Evolutionary conservation across 2,329 filamentous ascomycete species (phyloP).

Genomic region (Akanthomyces dipterigenus): DNA sequence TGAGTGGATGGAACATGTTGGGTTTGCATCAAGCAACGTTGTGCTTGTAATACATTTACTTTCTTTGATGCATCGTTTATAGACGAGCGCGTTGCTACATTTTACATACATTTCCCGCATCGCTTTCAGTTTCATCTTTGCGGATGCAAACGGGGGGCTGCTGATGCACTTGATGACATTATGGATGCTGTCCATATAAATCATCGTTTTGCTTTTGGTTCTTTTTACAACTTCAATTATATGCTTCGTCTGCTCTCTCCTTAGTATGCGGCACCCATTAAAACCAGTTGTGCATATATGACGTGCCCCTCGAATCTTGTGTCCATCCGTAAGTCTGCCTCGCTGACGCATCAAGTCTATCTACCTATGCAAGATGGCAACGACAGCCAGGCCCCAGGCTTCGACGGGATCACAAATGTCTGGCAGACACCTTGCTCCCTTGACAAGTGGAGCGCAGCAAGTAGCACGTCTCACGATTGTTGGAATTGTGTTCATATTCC

Average conservation of each 20-base stretch:
- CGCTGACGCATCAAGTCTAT: too few species aligned
- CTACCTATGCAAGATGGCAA: too few species aligned
- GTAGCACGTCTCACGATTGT: background rate
- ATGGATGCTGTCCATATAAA: background rate
- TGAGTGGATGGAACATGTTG: background rate
- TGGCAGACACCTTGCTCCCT: too few species aligned
- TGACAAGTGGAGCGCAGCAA: too few species aligned
- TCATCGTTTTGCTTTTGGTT: background rate
- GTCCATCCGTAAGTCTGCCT: too few species aligned
- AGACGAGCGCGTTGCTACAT: background rate
- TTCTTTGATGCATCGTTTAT: background rate
- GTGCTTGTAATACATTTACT: background rate
- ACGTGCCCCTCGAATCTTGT: too few species aligned
- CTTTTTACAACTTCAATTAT: too few species aligned
- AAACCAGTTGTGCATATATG: too few species aligned
- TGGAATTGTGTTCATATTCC: background rate
- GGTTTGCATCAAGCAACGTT: background rate
- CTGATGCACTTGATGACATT: background rate
- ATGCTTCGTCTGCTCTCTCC: too few species aligned
- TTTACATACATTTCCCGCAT: background rate
- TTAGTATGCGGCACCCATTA: too few species aligned
- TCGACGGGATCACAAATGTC: too few species aligned
- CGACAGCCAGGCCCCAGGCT: too few species aligned
- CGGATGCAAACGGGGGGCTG: background rate
- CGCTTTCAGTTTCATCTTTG: background rate